Evolutionary conservation across 306 rosid genomes (phyloP).

Genomic region (Glycine soja): DNA sequence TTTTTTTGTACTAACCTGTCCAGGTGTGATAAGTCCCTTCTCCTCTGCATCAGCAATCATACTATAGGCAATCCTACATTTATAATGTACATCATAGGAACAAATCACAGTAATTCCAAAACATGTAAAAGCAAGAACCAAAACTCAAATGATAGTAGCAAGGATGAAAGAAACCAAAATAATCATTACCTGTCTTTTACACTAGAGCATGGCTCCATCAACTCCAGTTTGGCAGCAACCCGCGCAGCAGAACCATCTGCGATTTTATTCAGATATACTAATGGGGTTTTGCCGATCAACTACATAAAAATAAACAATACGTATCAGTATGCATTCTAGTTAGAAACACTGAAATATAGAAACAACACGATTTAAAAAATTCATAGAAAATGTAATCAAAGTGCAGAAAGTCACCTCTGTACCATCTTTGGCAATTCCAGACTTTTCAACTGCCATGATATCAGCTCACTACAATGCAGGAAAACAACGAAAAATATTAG

Average conservation of each 20-base stretch:
- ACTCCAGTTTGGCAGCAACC: slow-evolving; percentile 68
- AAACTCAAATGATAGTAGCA: slow-evolving; percentile 8
- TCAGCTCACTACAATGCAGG: slow-evolving; percentile 46
- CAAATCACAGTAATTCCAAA: neutral
- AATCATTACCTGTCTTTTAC: slow-evolving; percentile 68
- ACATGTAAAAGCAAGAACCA: neutral
- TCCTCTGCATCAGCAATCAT: slow-evolving; percentile 78
- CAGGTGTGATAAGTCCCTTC: slow-evolving; percentile 64
- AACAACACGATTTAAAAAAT: neutral
- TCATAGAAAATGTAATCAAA: neutral
- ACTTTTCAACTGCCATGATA: slow-evolving; percentile 62
- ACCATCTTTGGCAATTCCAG: slow-evolving; percentile 68
- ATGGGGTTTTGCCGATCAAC: slow-evolving; percentile 75
- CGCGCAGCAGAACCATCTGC: slow-evolving; percentile 64
- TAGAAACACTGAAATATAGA: slow-evolving; percentile 14
- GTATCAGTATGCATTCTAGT: neutral
- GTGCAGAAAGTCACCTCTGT: slow-evolving; percentile 57
- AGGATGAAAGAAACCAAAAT: neutral
- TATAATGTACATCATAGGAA: neutral
- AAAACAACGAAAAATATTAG: neutral
- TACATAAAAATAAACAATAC: slow-evolving; percentile 28
- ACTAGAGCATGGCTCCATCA: slow-evolving; percentile 75
- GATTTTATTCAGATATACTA: slow-evolving; percentile 66
- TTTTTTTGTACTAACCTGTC: slow-evolving; percentile 57
- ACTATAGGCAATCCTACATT: slow-evolving; percentile 67